Conservation (phyloP, 805 yeast species). For the Metschnikowia proteae region DNA sequence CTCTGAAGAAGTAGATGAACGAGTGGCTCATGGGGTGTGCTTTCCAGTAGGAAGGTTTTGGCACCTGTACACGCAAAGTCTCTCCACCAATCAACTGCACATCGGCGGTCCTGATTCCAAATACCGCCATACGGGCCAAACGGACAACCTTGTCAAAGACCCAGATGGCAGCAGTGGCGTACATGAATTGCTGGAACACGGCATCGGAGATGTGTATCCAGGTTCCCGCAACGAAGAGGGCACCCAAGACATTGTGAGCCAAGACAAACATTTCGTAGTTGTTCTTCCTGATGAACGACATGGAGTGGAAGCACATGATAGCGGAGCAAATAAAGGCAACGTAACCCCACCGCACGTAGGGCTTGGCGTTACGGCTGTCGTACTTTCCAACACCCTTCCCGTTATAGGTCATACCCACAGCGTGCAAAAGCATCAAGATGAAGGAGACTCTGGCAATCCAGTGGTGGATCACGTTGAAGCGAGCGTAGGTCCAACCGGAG, state of each 20-base stretch:
- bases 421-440: slow-evolving; percentile 53
- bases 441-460: slow-evolving; percentile 57
- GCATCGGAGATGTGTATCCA: slow-evolving; percentile 58
- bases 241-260: slow-evolving; percentile 40
- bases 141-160: slow-evolving; percentile 38
- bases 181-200: slow-evolving; percentile 33
- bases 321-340: slow-evolving; percentile 34
- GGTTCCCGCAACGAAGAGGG: slow-evolving; percentile 48
- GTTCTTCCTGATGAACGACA: slow-evolving; percentile 47
- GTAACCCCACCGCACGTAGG: slow-evolving; percentile 34
- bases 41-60: slow-evolving; percentile 48
- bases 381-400: slow-evolving; percentile 37
- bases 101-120: slow-evolving; percentile 38
- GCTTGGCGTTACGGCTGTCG: slow-evolving; percentile 25
- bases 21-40: slow-evolving; percentile 54
- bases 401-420: slow-evolving; percentile 26
- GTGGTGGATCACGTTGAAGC: slow-evolving; percentile 62
- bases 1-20: slow-evolving; percentile 54
- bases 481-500: slow-evolving; percentile 60
- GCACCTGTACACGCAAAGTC: slow-evolving; percentile 44
- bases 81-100: slow-evolving; percentile 41
- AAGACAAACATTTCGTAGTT: slow-evolving; percentile 55
- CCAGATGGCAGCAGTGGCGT: slow-evolving; percentile 39
- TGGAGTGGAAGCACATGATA: slow-evolving; percentile 45
- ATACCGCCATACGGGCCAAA: slow-evolving; percentile 26